These are phyloP conservation scores for Sphagnum tenellum DNA, from an alignment of 225 moss, liverwort and hornwort species.

Conservation along the genomic window DNA sequence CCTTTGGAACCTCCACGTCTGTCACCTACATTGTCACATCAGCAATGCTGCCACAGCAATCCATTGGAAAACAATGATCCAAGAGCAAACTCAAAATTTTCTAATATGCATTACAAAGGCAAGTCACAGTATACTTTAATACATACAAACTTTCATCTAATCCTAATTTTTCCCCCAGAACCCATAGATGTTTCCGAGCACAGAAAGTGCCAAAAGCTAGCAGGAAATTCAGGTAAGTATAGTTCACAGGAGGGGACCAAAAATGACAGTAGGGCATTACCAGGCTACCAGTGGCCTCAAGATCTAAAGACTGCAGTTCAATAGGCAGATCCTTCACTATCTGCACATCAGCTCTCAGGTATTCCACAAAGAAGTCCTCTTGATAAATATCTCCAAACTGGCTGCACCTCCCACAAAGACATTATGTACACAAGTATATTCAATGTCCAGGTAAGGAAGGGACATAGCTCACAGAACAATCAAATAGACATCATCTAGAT, in stretches of 20 bases:
- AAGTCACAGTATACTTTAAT: no score
- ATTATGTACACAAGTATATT: no score
- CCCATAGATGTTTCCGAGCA: no score
- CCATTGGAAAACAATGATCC: no score
- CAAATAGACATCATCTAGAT: no score
- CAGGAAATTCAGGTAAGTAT: neutral
- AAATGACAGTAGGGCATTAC: slow-evolving; percentile 30
- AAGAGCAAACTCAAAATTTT: no score
- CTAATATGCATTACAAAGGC: no score
- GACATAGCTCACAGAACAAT: no score
- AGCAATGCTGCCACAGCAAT: slow-evolving; percentile 16
- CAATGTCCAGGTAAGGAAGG: no score
- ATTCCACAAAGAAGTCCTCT: slow-evolving; percentile 54
- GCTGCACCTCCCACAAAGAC: slow-evolving; percentile 31
- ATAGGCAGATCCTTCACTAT: slow-evolving; percentile 65
- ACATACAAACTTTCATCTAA: no score
- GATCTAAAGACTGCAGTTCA: slow-evolving; percentile 71
- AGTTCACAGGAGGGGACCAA: neutral
- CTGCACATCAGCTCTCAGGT: slow-evolving; percentile 65
- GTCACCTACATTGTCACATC: slow-evolving; percentile 73
- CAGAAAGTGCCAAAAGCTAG: no score
- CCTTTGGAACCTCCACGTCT: slow-evolving; percentile 75
- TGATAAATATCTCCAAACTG: slow-evolving; percentile 94
- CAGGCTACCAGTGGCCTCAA: slow-evolving; percentile 57
- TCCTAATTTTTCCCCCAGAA: no score